Evolutionary conservation across 768 basidiomycete genomes (phyloP).

Genomic region (Hericium alpestre): DNA sequence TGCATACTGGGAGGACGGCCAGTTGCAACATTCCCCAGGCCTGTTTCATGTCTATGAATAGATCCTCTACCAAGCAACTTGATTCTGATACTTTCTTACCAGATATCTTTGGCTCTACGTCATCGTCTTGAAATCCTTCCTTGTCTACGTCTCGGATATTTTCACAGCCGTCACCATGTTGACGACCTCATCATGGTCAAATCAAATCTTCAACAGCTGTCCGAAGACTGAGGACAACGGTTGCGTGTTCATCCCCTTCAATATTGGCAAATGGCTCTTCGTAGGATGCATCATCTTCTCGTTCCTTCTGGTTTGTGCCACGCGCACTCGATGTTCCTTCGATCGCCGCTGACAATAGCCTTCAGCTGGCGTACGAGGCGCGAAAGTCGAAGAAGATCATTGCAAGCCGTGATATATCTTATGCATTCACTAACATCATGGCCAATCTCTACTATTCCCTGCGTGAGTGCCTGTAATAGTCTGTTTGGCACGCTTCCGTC

Average conservation of each 20-base stretch:
- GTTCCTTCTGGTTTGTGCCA: slow-evolving; percentile 72
- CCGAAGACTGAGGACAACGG: slow-evolving; percentile 30
- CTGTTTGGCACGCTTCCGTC: neutral
- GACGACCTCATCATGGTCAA: slow-evolving; percentile 82
- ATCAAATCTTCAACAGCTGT: slow-evolving; percentile 80
- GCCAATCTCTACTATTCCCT: slow-evolving; percentile 95
- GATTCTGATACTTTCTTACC: neutral
- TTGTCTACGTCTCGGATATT: slow-evolving; percentile 95
- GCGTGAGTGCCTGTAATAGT: slow-evolving; percentile 38
- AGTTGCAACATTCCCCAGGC: too few relatives aligned
- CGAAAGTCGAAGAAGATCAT: slow-evolving; percentile 92
- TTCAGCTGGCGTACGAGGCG: slow-evolving; percentile 81
- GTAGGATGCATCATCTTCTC: slow-evolving; percentile 97
- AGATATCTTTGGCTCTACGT: slow-evolving; percentile 93
- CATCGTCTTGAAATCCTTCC: slow-evolving; percentile 88
- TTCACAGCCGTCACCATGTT: slow-evolving; percentile 97
- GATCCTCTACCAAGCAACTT: neutral
- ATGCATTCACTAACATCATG: slow-evolving; percentile 96
- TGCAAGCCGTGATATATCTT: slow-evolving; percentile 91
- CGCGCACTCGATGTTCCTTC: neutral
- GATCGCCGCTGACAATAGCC: neutral
- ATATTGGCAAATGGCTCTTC: slow-evolving; percentile 90
- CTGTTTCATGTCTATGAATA: neutral
- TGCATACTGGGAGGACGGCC: too few relatives aligned
- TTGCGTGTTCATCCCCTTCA: slow-evolving; percentile 82